Evolutionary conservation across 1,284 basidiomycete genomes (phyloP), one percentile per base, ranked within the genome.

Genomic region (Ceratobasidium sp.): DNA sequence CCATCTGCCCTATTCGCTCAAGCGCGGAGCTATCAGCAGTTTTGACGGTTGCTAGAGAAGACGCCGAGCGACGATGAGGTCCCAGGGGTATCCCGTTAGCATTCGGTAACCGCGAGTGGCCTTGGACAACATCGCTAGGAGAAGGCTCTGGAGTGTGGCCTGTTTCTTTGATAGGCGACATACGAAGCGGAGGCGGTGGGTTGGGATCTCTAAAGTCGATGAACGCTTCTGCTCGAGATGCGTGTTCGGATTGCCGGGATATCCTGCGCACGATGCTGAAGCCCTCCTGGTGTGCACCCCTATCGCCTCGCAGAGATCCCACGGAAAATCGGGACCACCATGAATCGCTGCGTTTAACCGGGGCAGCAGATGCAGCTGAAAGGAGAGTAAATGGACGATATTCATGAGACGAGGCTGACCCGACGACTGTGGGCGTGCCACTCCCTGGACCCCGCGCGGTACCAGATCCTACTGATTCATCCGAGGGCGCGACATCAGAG

Each of bases 181-280:
- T 87, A 28, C 82, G 79, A 14, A 92, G 82, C 12, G 83, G 82
- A 1, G 91, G 90, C 5, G 85, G 85, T 1, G 90, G 88, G 74
- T 87, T 88, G 0, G 90, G 90, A 78, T 92, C 91, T 48, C 89
- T 85, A 78, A 92, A 86, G 33, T 89, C 87, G 16, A 85, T 73
- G 33, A 66, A 54, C 33, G 66, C 38, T 5, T 74, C 54, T 18
- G 42, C 46, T 40, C 63, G 61, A 23, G 49, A 72, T 38, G 51
- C 69, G 38, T 59, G 51, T 33, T 67, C 58, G n/a, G 64, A 59
- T 21, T 46, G 54, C 44, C 30, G 60, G 8, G 48, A 59, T 38
- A 58, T 53, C 54, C 11, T 61, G 48, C 53, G 70, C 9, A 54
- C 61, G 18, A 72, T 71, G 49, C 58, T 60, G 56, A 61, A 61